These are phyloP conservation scores for Pholiota adiposa DNA, from an alignment of 1,284 basidiomycete species.

Conservation along the genomic window DNA sequence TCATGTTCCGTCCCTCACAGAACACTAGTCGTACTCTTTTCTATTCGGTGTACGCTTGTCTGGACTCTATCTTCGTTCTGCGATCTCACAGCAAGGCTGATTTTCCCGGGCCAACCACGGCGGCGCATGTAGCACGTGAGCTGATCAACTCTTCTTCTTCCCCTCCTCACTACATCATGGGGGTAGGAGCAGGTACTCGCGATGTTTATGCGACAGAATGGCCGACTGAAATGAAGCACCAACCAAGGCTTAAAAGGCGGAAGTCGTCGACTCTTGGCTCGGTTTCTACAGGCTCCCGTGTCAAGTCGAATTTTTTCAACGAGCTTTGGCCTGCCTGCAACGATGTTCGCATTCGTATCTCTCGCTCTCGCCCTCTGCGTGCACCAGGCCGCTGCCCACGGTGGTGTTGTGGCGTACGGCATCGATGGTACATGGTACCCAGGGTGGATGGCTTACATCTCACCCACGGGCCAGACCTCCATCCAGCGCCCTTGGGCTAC, in stretches of 20 bases:
- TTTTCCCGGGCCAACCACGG: conserved; percentile 10
- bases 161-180: conserved; percentile 4
- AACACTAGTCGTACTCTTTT: background rate
- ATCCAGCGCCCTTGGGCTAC: conserved; percentile 60
- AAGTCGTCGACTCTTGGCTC: conserved; percentile 8
- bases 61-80: no score
- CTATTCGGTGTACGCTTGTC: background rate
- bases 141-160: conserved; percentile 4
- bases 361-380: conserved; percentile 32
- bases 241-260: conserved; percentile 21
- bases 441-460: conserved; percentile 58
- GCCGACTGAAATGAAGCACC: conserved; percentile 9
- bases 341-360: conserved; percentile 28
- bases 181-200: conserved; percentile 8
- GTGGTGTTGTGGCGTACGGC: conserved; percentile 57
- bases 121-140: background rate
- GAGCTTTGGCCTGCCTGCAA: background rate
- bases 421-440: conserved; percentile 52
- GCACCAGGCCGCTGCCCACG: conserved; percentile 43
- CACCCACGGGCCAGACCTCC: conserved; percentile 51
- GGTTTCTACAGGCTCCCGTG: conserved; percentile 14
- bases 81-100: background rate
- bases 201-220: conserved; percentile 21
- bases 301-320: conserved; percentile 7
- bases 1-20: background rate